Conservation (phyloP, 2,329 filamentous ascomycete genomes). For the Pezicula rhizophila region DNA sequence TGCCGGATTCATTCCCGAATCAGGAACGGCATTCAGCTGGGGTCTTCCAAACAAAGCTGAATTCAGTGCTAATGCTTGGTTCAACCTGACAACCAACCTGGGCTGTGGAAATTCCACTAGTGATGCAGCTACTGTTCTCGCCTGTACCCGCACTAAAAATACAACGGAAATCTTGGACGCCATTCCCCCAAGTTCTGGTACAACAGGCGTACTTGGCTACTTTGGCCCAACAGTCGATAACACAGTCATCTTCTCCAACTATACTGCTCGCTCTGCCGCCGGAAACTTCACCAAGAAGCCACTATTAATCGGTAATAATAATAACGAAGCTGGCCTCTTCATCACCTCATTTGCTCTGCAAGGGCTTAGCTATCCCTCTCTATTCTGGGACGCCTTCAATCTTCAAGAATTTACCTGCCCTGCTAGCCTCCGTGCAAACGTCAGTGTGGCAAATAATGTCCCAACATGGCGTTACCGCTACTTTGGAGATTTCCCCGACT, state of each 20-base stretch:
- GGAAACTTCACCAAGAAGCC: slow-evolving; percentile 15
- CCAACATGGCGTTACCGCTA: slow-evolving; percentile 34
- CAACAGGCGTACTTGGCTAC: slow-evolving; percentile 10
- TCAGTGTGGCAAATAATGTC: slow-evolving; percentile 17
- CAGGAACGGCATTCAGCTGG: slow-evolving; percentile 25
- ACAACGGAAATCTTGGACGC: slow-evolving; percentile 14
- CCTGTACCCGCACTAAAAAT: slow-evolving; percentile 22
- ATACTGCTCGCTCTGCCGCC: slow-evolving; percentile 14
- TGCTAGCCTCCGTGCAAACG: slow-evolving; percentile 21
- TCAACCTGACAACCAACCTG: slow-evolving; percentile 14
- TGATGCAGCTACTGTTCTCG: slow-evolving; percentile 14
- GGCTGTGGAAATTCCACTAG: slow-evolving; percentile 24
- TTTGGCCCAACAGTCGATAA: slow-evolving; percentile 25
- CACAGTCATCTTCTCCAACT: slow-evolving; percentile 23
- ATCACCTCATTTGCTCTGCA: slow-evolving; percentile 16
- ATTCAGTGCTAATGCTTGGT: slow-evolving; percentile 17
- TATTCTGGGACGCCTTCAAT: slow-evolving; percentile 24
- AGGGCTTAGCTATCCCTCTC: slow-evolving; percentile 15
- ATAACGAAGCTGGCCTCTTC: slow-evolving; percentile 29
- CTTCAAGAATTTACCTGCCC: slow-evolving; percentile 29
- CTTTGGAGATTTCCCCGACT: slow-evolving; percentile 31
- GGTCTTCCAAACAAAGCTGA: slow-evolving; percentile 17
- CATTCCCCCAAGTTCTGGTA: slow-evolving; percentile 8
- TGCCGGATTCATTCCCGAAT: slow-evolving; percentile 20
- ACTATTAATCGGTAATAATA: slow-evolving; percentile 27